Evolutionary conservation across 129 eudicot genomes (phyloP).

Genomic region (Artemisia argyi): DNA sequence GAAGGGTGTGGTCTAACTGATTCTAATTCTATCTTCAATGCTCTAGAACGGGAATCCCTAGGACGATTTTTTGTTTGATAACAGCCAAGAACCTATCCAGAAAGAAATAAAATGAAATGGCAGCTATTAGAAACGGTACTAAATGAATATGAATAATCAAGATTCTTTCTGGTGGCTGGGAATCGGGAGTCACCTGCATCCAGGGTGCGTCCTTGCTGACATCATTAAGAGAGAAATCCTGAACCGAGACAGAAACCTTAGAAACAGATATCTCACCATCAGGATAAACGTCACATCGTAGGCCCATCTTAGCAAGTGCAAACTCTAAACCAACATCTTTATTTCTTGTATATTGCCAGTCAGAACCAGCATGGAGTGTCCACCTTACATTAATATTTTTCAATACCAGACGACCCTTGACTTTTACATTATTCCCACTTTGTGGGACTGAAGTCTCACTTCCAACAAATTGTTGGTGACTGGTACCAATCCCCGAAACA

Average conservation of each 20-base stretch:
- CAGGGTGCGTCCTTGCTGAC: constrained; percentile 83
- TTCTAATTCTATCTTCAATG: constrained; percentile 76
- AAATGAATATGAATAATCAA: neutral
- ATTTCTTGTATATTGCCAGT: constrained; percentile 71
- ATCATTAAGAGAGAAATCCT: constrained; percentile 71
- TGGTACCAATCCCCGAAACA: constrained; percentile 35
- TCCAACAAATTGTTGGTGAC: constrained; percentile 26
- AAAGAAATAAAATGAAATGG: neutral
- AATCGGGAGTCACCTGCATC: constrained; percentile 59
- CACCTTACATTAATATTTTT: constrained; percentile 67
- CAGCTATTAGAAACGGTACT: neutral
- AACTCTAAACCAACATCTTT: constrained; percentile 59
- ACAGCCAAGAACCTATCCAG: constrained; percentile 67
- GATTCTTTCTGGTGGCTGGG: constrained; percentile 1
- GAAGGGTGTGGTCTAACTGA: constrained; percentile 86
- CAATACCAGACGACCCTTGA: constrained; percentile 63
- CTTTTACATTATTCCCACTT: constrained; percentile 29
- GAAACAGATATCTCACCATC: constrained; percentile 70
- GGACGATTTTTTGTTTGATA: constrained; percentile 80
- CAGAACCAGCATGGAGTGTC: constrained; percentile 82
- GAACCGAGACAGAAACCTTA: constrained; percentile 48
- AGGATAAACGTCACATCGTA: constrained; percentile 54
- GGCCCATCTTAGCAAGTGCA: constrained; percentile 46
- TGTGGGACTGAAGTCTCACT: constrained; percentile 25
- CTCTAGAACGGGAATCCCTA: constrained; percentile 69